Evolutionary conservation across 106 monocot species (phyloP).

Genomic region (Phalaenopsis equestris): DNA sequence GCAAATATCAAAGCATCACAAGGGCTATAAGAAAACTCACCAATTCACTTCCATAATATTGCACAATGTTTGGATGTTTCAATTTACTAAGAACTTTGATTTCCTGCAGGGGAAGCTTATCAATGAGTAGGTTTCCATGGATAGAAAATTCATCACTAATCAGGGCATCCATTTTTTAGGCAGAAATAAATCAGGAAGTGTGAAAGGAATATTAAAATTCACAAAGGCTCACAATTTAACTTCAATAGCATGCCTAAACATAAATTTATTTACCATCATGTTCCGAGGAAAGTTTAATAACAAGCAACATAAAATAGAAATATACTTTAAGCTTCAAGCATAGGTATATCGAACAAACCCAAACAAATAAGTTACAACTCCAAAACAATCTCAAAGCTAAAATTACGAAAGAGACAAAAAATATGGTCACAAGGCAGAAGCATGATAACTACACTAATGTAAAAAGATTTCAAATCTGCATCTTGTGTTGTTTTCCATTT

Average conservation of each 20-base stretch:
- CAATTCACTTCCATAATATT: constrained; percentile 93
- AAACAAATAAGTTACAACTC: not conserved
- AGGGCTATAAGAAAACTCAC: constrained; percentile 32
- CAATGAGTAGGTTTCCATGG: not conserved
- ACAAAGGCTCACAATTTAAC: not conserved
- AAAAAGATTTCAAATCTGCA: not conserved
- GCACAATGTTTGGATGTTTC: constrained; percentile 92
- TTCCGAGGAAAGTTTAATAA: not conserved
- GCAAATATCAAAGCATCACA: constrained; percentile 8
- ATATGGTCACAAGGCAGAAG: too few relatives aligned
- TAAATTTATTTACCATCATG: constrained; percentile 1
- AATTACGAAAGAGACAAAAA: not conserved
- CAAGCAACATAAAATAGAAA: not conserved
- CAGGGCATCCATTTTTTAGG: not conserved
- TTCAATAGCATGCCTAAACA: not conserved
- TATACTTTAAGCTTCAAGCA: not conserved
- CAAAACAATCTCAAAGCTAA: not conserved
- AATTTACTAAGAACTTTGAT: constrained; percentile 87
- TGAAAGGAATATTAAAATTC: not conserved
- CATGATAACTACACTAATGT: too few relatives aligned
- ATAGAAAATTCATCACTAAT: not conserved
- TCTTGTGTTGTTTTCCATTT: not conserved
- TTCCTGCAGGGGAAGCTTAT: constrained; percentile 46
- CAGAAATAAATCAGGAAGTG: not conserved
- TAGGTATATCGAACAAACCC: not conserved